phyloP scores from a whole-genome alignment of 805 yeast genomes.

The Cyberlindnera xylosilytica region DNA sequence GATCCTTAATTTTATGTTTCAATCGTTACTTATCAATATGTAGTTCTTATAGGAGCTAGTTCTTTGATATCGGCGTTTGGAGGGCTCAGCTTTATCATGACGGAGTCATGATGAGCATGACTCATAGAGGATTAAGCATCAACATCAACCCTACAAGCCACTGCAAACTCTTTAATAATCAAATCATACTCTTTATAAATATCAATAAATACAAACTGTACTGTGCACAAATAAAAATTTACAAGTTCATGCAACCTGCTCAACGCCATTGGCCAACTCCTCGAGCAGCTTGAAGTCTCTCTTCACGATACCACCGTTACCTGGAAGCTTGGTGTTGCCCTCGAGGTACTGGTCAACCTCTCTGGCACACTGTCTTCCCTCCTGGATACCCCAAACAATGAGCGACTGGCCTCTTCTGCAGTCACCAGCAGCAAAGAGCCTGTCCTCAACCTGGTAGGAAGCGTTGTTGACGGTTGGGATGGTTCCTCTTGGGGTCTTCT shows the following conservation, averaged over 20 bases:
- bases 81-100: too few relatives aligned
- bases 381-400: slow-evolving; percentile 99
- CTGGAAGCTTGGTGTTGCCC: slow-evolving; percentile 83
- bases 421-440: slow-evolving; percentile 94
- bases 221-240: not conserved
- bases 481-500: slow-evolving; percentile 82
- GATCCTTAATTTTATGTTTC: not conserved
- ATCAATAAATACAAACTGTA: slow-evolving; percentile 1
- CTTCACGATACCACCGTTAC: slow-evolving; percentile 88
- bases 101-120: not conserved
- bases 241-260: slow-evolving; percentile 9
- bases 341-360: slow-evolving; percentile 79
- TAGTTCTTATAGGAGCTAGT: too few relatives aligned
- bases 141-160: too few relatives aligned
- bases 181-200: not conserved
- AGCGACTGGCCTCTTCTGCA: slow-evolving; percentile 98
- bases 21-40: too few relatives aligned
- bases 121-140: too few relatives aligned
- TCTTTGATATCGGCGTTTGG: too few relatives aligned
- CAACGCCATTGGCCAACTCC: slow-evolving; percentile 51
- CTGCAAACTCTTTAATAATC: too few relatives aligned
- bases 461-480: slow-evolving; percentile 54
- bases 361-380: slow-evolving; percentile 98
- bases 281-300: slow-evolving; percentile 75
- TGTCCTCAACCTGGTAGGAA: slow-evolving; percentile 66